Conservation (phyloP, 108 stramenopile genomes). For the Conticribra weissflogii region DNA sequence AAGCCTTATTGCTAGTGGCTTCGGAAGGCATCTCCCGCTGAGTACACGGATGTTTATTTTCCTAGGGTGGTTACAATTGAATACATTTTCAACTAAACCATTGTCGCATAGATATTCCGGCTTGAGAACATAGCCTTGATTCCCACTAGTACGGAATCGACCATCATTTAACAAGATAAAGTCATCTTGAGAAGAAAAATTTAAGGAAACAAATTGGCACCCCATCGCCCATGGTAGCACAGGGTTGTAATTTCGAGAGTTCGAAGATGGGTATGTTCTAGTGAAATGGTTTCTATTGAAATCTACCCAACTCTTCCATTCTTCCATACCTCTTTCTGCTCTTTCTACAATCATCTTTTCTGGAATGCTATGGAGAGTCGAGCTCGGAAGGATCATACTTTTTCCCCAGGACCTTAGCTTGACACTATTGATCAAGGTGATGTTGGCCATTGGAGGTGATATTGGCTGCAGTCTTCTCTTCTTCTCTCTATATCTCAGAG, state of each 20-base stretch:
- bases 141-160: slow-evolving; percentile 90
- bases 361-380: slow-evolving; percentile 71
- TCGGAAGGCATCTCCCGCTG: slow-evolving; percentile 76
- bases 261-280: slow-evolving; percentile 79
- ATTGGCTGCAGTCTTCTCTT: slow-evolving; percentile 55
- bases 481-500: slow-evolving; percentile 71
- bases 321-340: slow-evolving; percentile 40
- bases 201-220: slow-evolving; percentile 92
- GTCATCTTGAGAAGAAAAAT: slow-evolving; percentile 81
- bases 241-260: slow-evolving; percentile 86
- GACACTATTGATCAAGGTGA: slow-evolving; percentile 65
- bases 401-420: slow-evolving; percentile 68
- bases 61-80: slow-evolving; percentile 40
- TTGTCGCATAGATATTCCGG: slow-evolving; percentile 62
- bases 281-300: slow-evolving; percentile 76
- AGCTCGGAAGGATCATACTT: slow-evolving; percentile 59
- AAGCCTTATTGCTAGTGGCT: slow-evolving; percentile 26
- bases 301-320: slow-evolving; percentile 41
- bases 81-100: slow-evolving; percentile 22
- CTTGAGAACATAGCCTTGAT: slow-evolving; percentile 95
- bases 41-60: slow-evolving; percentile 69
- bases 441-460: slow-evolving; percentile 56
- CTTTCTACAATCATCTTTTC: slow-evolving; percentile 48
- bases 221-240: slow-evolving; percentile 86
- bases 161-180: slow-evolving; percentile 90